These are phyloP conservation scores for Colletotrichum sidae DNA, from an alignment of 2,329 filamentous ascomycete genomes.

Conservation along the genomic window DNA sequence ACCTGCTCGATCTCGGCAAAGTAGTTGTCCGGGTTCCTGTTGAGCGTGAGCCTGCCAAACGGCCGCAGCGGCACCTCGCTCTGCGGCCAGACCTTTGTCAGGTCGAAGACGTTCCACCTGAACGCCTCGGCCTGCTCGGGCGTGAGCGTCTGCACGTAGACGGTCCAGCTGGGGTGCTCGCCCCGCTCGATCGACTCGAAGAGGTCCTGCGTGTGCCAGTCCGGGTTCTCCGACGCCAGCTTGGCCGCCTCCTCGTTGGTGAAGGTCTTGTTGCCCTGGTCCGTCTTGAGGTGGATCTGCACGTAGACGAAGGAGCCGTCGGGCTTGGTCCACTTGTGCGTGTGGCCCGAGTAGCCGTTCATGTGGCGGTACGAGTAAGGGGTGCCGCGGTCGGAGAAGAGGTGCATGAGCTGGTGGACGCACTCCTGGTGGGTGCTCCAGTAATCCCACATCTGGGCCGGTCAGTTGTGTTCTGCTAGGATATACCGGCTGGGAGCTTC, in stretches of 20 bases:
- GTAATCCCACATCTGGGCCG: slow-evolving; percentile 50
- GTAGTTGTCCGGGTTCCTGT: slow-evolving; percentile 75
- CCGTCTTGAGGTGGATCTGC: slow-evolving; percentile 72
- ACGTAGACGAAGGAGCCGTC: slow-evolving; percentile 75
- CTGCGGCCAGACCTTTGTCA: slow-evolving; percentile 78
- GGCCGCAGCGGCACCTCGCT: slow-evolving; percentile 69
- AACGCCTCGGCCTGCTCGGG: slow-evolving; percentile 72
- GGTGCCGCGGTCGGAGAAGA: slow-evolving; percentile 75
- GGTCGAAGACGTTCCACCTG: slow-evolving; percentile 74
- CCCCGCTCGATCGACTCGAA: slow-evolving; percentile 72
- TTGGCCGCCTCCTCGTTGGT: slow-evolving; percentile 67
- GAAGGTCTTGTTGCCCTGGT: slow-evolving; percentile 71
- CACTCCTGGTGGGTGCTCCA: slow-evolving; percentile 71
- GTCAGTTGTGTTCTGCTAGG: slow-evolving; percentile 1
- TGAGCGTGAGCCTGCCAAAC: slow-evolving; percentile 72
- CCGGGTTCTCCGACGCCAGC: slow-evolving; percentile 68
- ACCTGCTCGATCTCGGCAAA: slow-evolving; percentile 77
- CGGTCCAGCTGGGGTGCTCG: slow-evolving; percentile 72
- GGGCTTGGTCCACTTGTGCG: slow-evolving; percentile 72
- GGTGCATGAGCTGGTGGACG: slow-evolving; percentile 72
- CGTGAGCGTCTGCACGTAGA: slow-evolving; percentile 72
- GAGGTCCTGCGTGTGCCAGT: slow-evolving; percentile 72
- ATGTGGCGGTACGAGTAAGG: slow-evolving; percentile 74
- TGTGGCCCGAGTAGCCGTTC: slow-evolving; percentile 76
- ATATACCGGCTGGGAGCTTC: slow-evolving; percentile 2